Conservation (phyloP, 2,329 filamentous ascomycete genomes). For the Nemania abortiva region DNA sequence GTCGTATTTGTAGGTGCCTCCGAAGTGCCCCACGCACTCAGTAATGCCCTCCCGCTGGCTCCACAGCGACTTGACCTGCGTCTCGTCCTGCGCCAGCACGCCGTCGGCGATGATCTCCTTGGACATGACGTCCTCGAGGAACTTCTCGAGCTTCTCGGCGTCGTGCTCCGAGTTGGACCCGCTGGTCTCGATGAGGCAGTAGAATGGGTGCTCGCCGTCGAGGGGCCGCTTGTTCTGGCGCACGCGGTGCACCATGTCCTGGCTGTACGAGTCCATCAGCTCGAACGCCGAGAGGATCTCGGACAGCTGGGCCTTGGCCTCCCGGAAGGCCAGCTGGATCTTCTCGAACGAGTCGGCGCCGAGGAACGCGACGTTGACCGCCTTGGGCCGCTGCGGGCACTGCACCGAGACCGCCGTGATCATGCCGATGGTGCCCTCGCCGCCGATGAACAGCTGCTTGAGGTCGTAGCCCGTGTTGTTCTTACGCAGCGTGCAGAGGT, state of each 20-base stretch:
- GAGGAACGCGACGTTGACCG: slow-evolving; percentile 95
- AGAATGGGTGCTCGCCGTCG: slow-evolving; percentile 89
- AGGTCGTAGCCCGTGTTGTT: slow-evolving; percentile 98
- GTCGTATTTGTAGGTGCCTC: slow-evolving; percentile 98
- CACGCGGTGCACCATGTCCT: slow-evolving; percentile 79
- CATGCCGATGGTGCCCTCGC: slow-evolving; percentile 93
- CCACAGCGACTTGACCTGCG: slow-evolving; percentile 88
- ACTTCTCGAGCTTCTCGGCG: slow-evolving; percentile 87
- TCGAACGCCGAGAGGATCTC: slow-evolving; percentile 98
- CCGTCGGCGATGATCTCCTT: slow-evolving; percentile 89
- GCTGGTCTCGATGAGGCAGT: slow-evolving; percentile 96
- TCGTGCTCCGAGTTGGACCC: slow-evolving; percentile 96
- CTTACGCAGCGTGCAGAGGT: slow-evolving; percentile 89
- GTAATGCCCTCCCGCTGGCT: slow-evolving; percentile 93
- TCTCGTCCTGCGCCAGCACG: slow-evolving; percentile 92
- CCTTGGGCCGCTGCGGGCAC: slow-evolving; percentile 87
- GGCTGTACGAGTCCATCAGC: slow-evolving; percentile 90
- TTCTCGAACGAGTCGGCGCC: slow-evolving; percentile 91
- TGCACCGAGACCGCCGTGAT: slow-evolving; percentile 91
- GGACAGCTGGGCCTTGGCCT: slow-evolving; percentile 89
- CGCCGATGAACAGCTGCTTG: slow-evolving; percentile 84
- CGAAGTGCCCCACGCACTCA: slow-evolving; percentile 88
- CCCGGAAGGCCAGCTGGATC: slow-evolving; percentile 85
- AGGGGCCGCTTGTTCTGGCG: slow-evolving; percentile 84
- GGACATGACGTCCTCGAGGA: slow-evolving; percentile 92